A percentile compares a stretch with the other conserved stretches of the same genome.
Evolutionary conservation across 257 asterid genomes (phyloP).

Genomic region (Schizonepeta tenuifolia): DNA sequence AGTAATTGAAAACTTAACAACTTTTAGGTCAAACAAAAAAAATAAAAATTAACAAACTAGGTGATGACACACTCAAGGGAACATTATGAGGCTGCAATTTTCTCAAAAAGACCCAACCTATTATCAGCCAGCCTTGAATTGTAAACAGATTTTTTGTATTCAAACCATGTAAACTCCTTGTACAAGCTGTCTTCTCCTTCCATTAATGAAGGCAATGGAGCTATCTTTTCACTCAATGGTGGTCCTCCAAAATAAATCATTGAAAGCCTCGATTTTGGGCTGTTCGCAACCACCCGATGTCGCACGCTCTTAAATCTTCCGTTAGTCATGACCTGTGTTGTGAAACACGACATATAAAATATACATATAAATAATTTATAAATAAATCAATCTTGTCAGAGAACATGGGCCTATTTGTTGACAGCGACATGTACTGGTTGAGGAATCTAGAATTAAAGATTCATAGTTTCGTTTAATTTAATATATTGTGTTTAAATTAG

Average conservation of each 20-base stretch:
- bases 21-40: neutral
- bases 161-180: slow-evolving; percentile 74
- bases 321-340: slow-evolving; percentile 49
- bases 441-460: slow-evolving; percentile 18
- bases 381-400: neutral
- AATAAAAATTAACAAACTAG: neutral
- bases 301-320: slow-evolving; percentile 63
- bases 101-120: slow-evolving; percentile 61
- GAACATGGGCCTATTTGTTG: neutral
- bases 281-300: slow-evolving; percentile 59
- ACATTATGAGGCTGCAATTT: slow-evolving; percentile 54
- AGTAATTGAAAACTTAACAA: too few relatives aligned
- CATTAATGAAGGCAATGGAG: slow-evolving; percentile 60
- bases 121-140: slow-evolving; percentile 60
- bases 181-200: slow-evolving; percentile 63
- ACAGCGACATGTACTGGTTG: neutral
- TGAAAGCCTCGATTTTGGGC: slow-evolving; percentile 53
- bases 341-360: neutral
- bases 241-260: slow-evolving; percentile 77
- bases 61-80: neutral
- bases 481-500: neutral
- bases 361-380: too few relatives aligned
- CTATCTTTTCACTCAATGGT: slow-evolving; percentile 66
- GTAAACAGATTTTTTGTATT: slow-evolving; percentile 57
- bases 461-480: slow-evolving; percentile 20